Base-by-base conservation (phyloP, 306 rosid species). In the Vicia villosa region DNA sequence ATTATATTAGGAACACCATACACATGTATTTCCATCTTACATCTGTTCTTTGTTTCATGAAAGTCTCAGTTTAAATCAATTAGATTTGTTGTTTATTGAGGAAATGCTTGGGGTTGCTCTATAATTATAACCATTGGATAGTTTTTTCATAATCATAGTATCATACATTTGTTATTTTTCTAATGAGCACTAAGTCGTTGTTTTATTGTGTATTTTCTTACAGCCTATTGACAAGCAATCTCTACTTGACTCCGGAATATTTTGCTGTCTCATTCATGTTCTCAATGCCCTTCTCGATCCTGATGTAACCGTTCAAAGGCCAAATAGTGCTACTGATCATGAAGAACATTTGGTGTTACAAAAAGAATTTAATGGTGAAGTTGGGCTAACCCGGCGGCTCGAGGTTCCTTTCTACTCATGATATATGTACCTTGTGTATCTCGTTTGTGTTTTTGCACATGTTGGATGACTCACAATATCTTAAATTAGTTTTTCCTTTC, bases 151-250 rank as follows among this genome's bases (percentile, higher is more conserved):
- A 12, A 19, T 41, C 42, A 24, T 58, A 14, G 61, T 24, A 55
- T 24, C 17, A 22, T 55, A 38, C 46, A 43, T 68, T 51, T 46
- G 51, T 26, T 19, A 26, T 67, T 21, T n/a, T 61, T 62, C 40
- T 56, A 45, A 24, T 14, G 43, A 57, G 66, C 51, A 63, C 68
- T 68, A 67, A 79, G 43, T 49, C 13, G 40, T 73, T 54, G 72
- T 28, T 67, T 47, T 50, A 61, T 32, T 47, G 63, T 63, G 16
- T 52, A 34, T 72, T 32, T 49, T 38, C 55, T 77, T 83, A 85
- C 95, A 95, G 99, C 97, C 97, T 60, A 80, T 89, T 64, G 99
- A 91, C 86, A 95, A 95, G 74, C 96, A 91, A 82, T 95, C 96
- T 77, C 93, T 95, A 80, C 99, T 95, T 38, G 99, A 91, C 85